Percentiles rank a stretch among this genome's conserved stretches.
These are phyloP conservation scores for Termitomyces bulborhizus DNA, from an alignment of 768 basidiomycete species.

Conservation along the genomic window DNA sequence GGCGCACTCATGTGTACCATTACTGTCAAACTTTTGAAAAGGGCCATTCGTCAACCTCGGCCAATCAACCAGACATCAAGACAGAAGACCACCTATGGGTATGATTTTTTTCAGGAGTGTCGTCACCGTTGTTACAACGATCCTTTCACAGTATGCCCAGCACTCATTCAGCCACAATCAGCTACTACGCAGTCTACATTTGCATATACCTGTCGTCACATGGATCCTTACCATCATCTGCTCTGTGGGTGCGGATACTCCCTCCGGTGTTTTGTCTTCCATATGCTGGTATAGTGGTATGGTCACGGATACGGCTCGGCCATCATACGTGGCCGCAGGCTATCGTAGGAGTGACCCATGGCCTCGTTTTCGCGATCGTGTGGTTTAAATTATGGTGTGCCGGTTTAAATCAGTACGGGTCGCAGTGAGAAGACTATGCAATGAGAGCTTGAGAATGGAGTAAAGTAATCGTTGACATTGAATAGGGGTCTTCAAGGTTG, in stretches of 20 bases:
- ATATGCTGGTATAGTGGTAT: slow-evolving; percentile 47
- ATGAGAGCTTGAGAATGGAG: not conserved
- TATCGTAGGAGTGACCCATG: slow-evolving; percentile 49
- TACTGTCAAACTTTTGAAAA: slow-evolving; percentile 59
- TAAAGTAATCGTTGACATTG: not conserved
- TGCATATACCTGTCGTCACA: slow-evolving; percentile 52
- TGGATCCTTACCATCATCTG: slow-evolving; percentile 36
- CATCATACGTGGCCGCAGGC: slow-evolving; percentile 75
- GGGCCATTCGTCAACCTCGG: slow-evolving; percentile 56
- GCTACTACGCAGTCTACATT: slow-evolving; percentile 58
- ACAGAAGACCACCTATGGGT: slow-evolving; percentile 66
- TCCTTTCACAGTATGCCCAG: slow-evolving; percentile 63
- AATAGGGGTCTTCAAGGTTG: no score
- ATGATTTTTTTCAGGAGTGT: slow-evolving; percentile 13
- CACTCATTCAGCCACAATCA: slow-evolving; percentile 69
- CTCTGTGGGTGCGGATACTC: slow-evolving; percentile 31
- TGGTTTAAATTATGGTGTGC: slow-evolving; percentile 56
- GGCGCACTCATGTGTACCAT: slow-evolving; percentile 53
- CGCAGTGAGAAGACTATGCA: slow-evolving; percentile 5
- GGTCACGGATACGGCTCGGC: slow-evolving; percentile 70
- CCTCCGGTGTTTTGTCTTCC: slow-evolving; percentile 44
- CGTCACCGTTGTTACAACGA: not conserved
- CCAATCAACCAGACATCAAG: slow-evolving; percentile 33
- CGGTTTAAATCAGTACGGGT: slow-evolving; percentile 15
- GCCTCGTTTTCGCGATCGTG: slow-evolving; percentile 41